Percentiles rank a stretch among this genome's conserved stretches.
These are phyloP conservation scores for Xylaria longipes DNA, from an alignment of 495 filamentous ascomycete species.

Conservation along the genomic window DNA sequence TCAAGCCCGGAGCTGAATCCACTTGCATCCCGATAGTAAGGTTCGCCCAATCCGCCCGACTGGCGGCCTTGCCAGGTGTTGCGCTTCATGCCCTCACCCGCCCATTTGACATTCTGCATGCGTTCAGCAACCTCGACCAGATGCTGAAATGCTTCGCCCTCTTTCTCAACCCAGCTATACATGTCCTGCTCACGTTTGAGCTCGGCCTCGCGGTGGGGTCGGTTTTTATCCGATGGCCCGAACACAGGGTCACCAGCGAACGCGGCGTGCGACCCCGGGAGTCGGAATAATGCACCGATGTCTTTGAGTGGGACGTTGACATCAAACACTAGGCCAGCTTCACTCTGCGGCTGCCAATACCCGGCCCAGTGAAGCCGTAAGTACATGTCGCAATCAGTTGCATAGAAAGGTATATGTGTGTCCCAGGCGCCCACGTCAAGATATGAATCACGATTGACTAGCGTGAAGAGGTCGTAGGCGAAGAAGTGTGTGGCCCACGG, in stretches of 20 bases:
- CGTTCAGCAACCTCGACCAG: conserved; percentile 41
- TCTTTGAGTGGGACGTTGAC: conserved; percentile 54
- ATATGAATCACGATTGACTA: conserved; percentile 60
- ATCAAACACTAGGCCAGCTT: conserved; percentile 58
- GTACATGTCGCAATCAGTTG: conserved; percentile 65
- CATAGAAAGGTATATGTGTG: conserved; percentile 64
- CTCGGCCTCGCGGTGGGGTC: conserved; percentile 35
- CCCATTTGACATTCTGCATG: conserved; percentile 48
- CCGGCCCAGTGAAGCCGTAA: conserved; percentile 60
- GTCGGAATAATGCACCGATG: conserved; percentile 52
- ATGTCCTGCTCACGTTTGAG: conserved; percentile 40
- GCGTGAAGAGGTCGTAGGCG: conserved; percentile 62
- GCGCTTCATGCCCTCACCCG: conserved; percentile 39
- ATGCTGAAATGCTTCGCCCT: conserved; percentile 46
- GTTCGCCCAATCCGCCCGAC: conserved; percentile 62
- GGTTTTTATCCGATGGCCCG: conserved; percentile 15
- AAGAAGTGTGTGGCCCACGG: conserved; percentile 60
- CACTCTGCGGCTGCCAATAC: conserved; percentile 53
- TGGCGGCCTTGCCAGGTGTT: conserved; percentile 64
- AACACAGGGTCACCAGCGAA: conserved; percentile 41
- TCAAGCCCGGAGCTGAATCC: conserved; percentile 58
- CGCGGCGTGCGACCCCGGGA: conserved; percentile 38
- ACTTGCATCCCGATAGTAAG: conserved; percentile 59
- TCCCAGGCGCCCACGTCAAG: conserved; percentile 65
- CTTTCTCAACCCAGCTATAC: conserved; percentile 39